Percentiles rank a stretch among this genome's conserved stretches.
phyloP scores from a whole-genome alignment of 176 grass and related monocot genomes.

The Triticum monococcum region DNA sequence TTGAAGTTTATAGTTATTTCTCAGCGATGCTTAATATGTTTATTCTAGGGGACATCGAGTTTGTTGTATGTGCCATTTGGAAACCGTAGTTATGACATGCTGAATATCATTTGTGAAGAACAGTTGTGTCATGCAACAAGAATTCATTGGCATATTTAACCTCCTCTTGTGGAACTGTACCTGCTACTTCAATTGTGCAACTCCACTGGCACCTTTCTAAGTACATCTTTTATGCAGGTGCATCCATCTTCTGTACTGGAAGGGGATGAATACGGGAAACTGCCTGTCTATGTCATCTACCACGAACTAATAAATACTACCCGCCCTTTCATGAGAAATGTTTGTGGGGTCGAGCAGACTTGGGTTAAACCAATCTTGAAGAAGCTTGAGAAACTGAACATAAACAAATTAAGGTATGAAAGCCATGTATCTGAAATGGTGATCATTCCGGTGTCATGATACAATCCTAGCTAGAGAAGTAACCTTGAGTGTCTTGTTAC shows the following conservation, averaged over 20 bases:
- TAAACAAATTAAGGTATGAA: conserved; percentile 73
- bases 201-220: background rate
- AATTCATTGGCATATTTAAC: background rate
- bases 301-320: conserved; percentile 90
- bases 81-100: background rate
- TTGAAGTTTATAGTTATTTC: background rate
- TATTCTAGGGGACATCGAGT: background rate
- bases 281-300: conserved; percentile 83
- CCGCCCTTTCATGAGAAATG: conserved; percentile 90
- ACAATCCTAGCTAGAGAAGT: background rate
- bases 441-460: background rate
- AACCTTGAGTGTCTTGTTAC: conserved; percentile 12
- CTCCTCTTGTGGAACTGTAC: background rate
- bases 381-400: conserved; percentile 83
- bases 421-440: background rate
- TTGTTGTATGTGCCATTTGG: background rate
- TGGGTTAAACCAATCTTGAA: conserved; percentile 83
- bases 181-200: background rate
- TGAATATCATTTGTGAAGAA: background rate
- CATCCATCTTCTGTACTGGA: conserved; percentile 88
- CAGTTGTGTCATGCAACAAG: background rate
- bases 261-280: conserved; percentile 76
- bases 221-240: conserved; percentile 43
- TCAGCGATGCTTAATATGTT: background rate
- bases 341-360: conserved; percentile 74